Conservation (phyloP, 805 yeast species). For the Yarrowia sp. region DNA sequence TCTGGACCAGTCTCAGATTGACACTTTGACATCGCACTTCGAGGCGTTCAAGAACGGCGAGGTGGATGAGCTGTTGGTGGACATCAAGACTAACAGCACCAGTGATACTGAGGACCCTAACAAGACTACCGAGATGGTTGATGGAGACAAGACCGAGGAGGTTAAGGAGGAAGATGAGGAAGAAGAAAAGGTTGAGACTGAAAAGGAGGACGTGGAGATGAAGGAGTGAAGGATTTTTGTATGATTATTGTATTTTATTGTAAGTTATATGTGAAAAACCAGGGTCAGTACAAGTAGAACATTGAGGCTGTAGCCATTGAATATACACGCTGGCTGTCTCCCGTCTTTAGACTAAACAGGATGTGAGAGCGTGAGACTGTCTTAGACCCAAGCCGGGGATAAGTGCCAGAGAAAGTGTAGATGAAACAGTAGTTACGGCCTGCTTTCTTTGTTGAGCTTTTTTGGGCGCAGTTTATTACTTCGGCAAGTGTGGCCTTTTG, state of each 20-base stretch:
- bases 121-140: slow-evolving; percentile 21
- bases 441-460: not conserved
- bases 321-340: too few relatives aligned
- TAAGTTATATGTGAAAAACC: not conserved
- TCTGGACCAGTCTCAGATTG: slow-evolving; percentile 43
- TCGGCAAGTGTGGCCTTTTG: not conserved
- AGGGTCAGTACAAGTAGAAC: not conserved
- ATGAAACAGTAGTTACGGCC: not conserved
- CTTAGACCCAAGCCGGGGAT: not conserved
- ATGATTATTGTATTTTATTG: slow-evolving; percentile 17
- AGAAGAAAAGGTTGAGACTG: slow-evolving; percentile 25
- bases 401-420: not conserved
- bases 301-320: not conserved
- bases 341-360: too few relatives aligned
- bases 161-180: slow-evolving; percentile 27
- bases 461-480: not conserved
- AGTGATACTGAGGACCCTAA: slow-evolving; percentile 26
- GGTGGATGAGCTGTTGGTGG: slow-evolving; percentile 19
- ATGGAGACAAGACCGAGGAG: slow-evolving; percentile 23
- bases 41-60: slow-evolving; percentile 23
- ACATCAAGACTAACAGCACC: slow-evolving; percentile 1
- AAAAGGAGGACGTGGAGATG: slow-evolving; percentile 27
- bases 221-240: slow-evolving; percentile 24
- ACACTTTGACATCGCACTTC: slow-evolving; percentile 18
- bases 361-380: too few relatives aligned